Percentiles rank a stretch among this genome's conserved stretches.
Conservation (phyloP, 2,329 filamentous ascomycete species). For the Scedosporium minutisporum region DNA sequence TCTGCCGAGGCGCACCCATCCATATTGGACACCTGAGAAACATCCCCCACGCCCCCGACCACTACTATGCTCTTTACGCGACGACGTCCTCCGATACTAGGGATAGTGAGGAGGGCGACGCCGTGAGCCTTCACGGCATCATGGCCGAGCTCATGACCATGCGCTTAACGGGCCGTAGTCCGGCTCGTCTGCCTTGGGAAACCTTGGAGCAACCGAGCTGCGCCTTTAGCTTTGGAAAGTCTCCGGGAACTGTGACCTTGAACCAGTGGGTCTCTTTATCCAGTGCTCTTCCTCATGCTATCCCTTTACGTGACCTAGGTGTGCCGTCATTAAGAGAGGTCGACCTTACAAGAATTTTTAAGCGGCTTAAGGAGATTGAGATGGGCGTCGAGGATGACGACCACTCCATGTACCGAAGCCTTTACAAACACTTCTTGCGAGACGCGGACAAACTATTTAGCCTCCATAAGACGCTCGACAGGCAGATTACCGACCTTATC, state of each 20-base stretch:
- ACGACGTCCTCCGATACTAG: constrained; percentile 29
- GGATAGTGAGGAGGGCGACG: constrained; percentile 33
- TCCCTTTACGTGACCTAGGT: constrained; percentile 49
- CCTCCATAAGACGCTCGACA: constrained; percentile 44
- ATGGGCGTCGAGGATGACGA: constrained; percentile 46
- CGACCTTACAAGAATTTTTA: constrained; percentile 45
- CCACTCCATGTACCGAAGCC: constrained; percentile 48
- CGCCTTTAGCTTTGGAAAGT: constrained; percentile 55
- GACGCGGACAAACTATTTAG: constrained; percentile 52
- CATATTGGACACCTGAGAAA: constrained; percentile 44
- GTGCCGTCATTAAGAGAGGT: constrained; percentile 48
- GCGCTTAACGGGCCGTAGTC: constrained; percentile 31
- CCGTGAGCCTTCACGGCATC: constrained; percentile 39
- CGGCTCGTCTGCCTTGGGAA: constrained; percentile 50
- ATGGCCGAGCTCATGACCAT: constrained; percentile 52
- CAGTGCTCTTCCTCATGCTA: constrained; percentile 44
- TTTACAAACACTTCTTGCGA: constrained; percentile 59
- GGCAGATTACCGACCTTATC: constrained; percentile 64
- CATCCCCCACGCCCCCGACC: constrained; percentile 44
- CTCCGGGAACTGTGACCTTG: constrained; percentile 61
- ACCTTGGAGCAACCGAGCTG: constrained; percentile 67
- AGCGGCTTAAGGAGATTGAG: constrained; percentile 50
- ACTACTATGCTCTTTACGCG: constrained; percentile 39
- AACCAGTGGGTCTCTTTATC: constrained; percentile 58
- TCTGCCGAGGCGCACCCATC: constrained; percentile 46